Evolutionary conservation across 768 basidiomycete species (phyloP).

Genomic region (Saitozyma sp.): DNA sequence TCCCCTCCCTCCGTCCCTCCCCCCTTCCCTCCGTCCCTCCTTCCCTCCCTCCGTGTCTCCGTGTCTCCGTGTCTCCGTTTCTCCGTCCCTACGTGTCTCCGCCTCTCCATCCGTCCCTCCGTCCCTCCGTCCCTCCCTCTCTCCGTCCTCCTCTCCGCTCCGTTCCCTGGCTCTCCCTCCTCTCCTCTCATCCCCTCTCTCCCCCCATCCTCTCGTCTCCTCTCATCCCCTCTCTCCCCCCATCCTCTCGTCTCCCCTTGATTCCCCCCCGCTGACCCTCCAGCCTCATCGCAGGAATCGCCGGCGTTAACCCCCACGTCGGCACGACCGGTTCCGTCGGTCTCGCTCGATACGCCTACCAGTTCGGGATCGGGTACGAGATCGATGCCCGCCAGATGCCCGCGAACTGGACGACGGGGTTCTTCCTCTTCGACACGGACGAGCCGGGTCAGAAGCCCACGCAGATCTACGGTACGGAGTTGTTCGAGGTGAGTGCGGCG

Average conservation of each 20-base stretch:
- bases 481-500: slow-evolving; percentile 49
- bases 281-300: slow-evolving; percentile 54
- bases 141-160: not conserved
- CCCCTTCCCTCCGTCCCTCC: too few relatives aligned
- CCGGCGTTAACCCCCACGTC: slow-evolving; percentile 54
- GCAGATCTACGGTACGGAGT: slow-evolving; percentile 56
- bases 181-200: not conserved
- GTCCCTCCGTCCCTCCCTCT: too few relatives aligned
- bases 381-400: slow-evolving; percentile 57
- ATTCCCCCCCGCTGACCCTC: not conserved
- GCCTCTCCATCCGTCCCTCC: too few relatives aligned
- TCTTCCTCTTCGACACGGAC: slow-evolving; percentile 50
- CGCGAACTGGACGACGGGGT: slow-evolving; percentile 53
- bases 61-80: too few relatives aligned
- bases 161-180: not conserved
- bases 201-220: not conserved
- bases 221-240: too few relatives aligned
- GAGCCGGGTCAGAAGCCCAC: slow-evolving; percentile 43
- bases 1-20: too few relatives aligned
- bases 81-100: too few relatives aligned
- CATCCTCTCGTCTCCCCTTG: not conserved
- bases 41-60: too few relatives aligned
- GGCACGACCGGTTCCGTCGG: slow-evolving; percentile 54
- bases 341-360: slow-evolving; percentile 55
- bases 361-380: slow-evolving; percentile 53